These are phyloP conservation scores for Melaleuca quinquenervia DNA, from an alignment of 345 rosid genomes.

Conservation along the genomic window DNA sequence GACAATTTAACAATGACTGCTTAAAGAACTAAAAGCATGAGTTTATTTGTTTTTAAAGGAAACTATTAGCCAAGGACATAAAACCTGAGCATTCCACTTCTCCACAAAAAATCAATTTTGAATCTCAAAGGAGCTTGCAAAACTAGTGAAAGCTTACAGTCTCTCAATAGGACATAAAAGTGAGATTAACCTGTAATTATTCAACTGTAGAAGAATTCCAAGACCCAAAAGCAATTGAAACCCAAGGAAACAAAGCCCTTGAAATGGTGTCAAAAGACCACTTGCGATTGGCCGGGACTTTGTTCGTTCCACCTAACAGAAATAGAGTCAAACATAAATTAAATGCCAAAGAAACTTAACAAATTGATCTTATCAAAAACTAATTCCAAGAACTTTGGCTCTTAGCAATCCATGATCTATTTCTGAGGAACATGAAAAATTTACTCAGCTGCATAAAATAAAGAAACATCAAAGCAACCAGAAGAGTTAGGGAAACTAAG, in stretches of 20 bases:
- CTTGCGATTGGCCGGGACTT: slow-evolving; percentile 85
- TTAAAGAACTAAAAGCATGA: neutral
- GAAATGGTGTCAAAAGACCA: slow-evolving; percentile 79
- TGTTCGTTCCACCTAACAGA: slow-evolving; percentile 73
- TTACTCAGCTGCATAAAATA: neutral
- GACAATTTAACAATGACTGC: neutral
- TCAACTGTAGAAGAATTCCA: slow-evolving; percentile 86
- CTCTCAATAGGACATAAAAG: neutral
- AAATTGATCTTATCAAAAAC: neutral
- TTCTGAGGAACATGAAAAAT: neutral
- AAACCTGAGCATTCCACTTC: neutral
- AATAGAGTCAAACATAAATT: neutral
- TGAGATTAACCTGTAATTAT: slow-evolving; percentile 61
- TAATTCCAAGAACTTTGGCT: neutral
- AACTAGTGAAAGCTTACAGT: neutral
- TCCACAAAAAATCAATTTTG: neutral
- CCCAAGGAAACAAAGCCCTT: slow-evolving; percentile 77
- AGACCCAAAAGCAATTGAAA: slow-evolving; percentile 80
- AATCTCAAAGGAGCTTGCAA: neutral
- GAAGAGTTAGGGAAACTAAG: neutral
- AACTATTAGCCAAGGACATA: neutral
- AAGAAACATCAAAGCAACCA: neutral
- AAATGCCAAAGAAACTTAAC: neutral
- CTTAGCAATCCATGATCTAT: neutral
- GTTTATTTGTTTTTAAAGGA: neutral